Base-by-base conservation (phyloP, 2,329 filamentous ascomycete genomes). In the Cyphellophora europaea region DNA sequence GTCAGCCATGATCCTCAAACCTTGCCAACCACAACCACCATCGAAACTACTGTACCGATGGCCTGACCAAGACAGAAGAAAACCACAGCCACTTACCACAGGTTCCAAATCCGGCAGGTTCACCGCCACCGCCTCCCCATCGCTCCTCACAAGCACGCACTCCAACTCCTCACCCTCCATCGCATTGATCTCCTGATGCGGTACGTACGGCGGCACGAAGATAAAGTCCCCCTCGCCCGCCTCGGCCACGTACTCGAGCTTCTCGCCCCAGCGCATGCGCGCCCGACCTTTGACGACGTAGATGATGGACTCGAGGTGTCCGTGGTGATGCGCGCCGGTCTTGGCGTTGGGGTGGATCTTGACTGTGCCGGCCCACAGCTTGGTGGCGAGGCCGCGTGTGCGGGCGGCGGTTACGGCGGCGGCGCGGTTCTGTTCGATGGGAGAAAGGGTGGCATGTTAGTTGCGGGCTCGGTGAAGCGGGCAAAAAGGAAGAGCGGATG, bases 171-270 rank as follows among this genome's bases (percentile, higher is more conserved):
- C 59, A 37, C 62, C 53, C 35, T 54, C 53, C 19, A 47, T 49
- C 4, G 61, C 61, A 44, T 65, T 66, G 45, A 65, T 65, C 53
- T 65, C 61, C 49, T 66, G 62, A 48, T 66, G 62, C 25, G 62
- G 61, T 27, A 62, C 58, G 40, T 58, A 64, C 2, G 62, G 61
- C 23, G 62, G 62, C 17, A 66, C 61, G 43, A 58, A 66, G 35
- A 66, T 65, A 43, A 65, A 66, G 41, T 65, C 62, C 2, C 62
- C 62, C 2, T 61, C 61, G 12, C 63, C 62, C 14, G 61, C 61
- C 48, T 65, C 62, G 17, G 62, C 62, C 1, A 56, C 60, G 44
- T 62, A 66, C 47, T 65, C 57, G 34, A 66, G 44, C 33, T 53
- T 57, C 44, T 61, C 57, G 18, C 63, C 63, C 62, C 62, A 65